Percentiles rank a stretch among this genome's conserved stretches.
These are phyloP conservation scores for Beta lomatogona DNA, from an alignment of 179 eudicot species.

Conservation along the genomic window DNA sequence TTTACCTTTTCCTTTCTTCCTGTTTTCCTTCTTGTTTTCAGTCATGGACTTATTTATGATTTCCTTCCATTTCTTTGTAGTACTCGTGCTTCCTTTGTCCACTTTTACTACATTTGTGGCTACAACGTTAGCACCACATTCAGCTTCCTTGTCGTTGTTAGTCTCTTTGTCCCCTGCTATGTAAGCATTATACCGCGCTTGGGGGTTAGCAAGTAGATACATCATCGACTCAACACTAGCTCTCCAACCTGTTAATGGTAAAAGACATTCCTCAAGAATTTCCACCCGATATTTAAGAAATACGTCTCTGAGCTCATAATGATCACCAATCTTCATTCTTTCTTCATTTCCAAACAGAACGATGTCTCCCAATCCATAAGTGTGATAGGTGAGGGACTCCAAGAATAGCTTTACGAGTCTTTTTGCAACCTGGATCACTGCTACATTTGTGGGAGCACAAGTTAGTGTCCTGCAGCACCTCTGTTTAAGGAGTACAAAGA, in stretches of 20 bases:
- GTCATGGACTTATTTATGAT: background rate
- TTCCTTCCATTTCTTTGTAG: background rate
- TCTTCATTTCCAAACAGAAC: constrained; percentile 66
- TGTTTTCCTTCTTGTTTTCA: background rate
- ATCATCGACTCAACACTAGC: constrained; percentile 39
- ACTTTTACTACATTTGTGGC: background rate
- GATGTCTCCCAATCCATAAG: constrained; percentile 71
- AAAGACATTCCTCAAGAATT: constrained; percentile 18
- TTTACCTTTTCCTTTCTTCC: background rate
- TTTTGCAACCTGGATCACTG: constrained; percentile 59
- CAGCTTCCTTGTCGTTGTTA: background rate
- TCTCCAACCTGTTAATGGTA: constrained; percentile 50
- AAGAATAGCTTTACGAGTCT: constrained; percentile 41
- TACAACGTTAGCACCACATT: background rate
- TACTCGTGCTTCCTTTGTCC: background rate
- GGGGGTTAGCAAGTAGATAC: constrained; percentile 52
- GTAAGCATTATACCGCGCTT: constrained; percentile 28
- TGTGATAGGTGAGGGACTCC: constrained; percentile 29
- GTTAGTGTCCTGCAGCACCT: constrained; percentile 55
- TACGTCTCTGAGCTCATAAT: constrained; percentile 50
- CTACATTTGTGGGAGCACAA: constrained; percentile 82
- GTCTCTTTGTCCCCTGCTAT: background rate
- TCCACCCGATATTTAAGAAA: constrained; percentile 50
- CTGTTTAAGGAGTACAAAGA: constrained; percentile 39
- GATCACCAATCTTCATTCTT: constrained; percentile 64